Conservation (phyloP, 202 grass and related monocot genomes). For the Setaria viridis region DNA sequence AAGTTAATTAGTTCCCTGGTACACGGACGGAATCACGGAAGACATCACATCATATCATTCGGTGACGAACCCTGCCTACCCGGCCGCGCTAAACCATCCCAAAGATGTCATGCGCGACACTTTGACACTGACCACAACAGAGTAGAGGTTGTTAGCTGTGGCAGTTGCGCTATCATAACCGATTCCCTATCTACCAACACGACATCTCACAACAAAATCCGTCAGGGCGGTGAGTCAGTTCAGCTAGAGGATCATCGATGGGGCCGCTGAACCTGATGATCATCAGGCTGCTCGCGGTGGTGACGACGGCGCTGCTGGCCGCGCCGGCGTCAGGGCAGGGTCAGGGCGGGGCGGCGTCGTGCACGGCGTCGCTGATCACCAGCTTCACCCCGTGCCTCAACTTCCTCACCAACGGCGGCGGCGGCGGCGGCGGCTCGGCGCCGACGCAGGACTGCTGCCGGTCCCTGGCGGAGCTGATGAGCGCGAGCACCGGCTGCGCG, state of each 20-base stretch:
- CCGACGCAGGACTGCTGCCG: constrained; percentile 71
- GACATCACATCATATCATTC: background rate
- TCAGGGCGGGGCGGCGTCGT: constrained; percentile 45
- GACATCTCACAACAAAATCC: background rate
- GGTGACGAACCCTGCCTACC: constrained; percentile 41
- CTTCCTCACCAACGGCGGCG: constrained; percentile 63
- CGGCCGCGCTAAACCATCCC: background rate
- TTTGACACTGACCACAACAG: background rate
- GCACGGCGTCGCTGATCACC: constrained; percentile 59
- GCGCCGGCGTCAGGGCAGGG: constrained; percentile 23
- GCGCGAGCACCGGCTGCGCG: constrained; percentile 60
- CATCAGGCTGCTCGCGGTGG: background rate
- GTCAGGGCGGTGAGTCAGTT: background rate
- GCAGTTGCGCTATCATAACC: constrained; percentile 48
- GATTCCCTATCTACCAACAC: constrained; percentile 38
- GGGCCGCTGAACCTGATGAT: background rate
- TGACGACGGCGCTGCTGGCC: background rate
- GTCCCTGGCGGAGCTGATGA: constrained; percentile 47
- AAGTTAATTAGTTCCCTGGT: background rate
- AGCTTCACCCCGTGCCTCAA: constrained; percentile 80
- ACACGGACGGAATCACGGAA: background rate
- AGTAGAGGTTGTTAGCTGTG: constrained; percentile 31
- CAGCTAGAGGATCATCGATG: background rate
- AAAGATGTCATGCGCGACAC: background rate
- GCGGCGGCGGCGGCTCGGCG: constrained; percentile 22